phyloP scores from a whole-genome alignment of 1,284 basidiomycete species.

The Trichosporon sp. region DNA sequence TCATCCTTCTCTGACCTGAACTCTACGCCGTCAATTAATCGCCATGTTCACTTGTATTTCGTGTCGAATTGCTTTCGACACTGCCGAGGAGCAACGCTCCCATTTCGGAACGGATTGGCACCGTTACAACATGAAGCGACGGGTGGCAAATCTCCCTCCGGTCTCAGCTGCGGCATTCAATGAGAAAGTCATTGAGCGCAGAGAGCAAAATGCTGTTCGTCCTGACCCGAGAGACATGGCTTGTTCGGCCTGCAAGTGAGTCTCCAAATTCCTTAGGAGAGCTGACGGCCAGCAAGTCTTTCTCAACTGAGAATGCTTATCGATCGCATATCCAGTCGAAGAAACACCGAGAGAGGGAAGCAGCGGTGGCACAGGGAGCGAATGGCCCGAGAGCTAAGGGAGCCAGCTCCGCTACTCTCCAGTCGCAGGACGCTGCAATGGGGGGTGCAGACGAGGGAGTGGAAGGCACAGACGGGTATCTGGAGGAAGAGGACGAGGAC shows the following conservation, averaged over 20 bases:
- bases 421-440: not conserved
- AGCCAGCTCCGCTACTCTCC: not conserved
- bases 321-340: conserved; percentile 81
- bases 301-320: conserved; percentile 85
- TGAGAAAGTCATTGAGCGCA: conserved; percentile 79
- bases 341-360: conserved; percentile 79
- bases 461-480: conserved; percentile 52
- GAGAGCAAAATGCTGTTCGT: conserved; percentile 67
- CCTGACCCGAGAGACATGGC: conserved; percentile 61
- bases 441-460: conserved; percentile 48
- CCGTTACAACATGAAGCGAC: conserved; percentile 97
- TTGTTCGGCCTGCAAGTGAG: conserved; percentile 79
- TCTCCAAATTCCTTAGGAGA: not conserved
- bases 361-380: conserved; percentile 25
- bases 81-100: conserved; percentile 77
- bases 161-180: conserved; percentile 76
- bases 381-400: not conserved
- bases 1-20: not conserved
- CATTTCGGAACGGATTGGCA: conserved; percentile 96
- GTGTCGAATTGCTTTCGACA: conserved; percentile 82
- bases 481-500: conserved; percentile 30
- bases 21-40: not conserved
- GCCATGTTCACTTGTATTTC: conserved; percentile 81
- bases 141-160: conserved; percentile 85
- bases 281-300: conserved; percentile 65